Evolutionary conservation across 768 basidiomycete genomes (phyloP).

Genomic region (Saitozyma podzolica): DNA sequence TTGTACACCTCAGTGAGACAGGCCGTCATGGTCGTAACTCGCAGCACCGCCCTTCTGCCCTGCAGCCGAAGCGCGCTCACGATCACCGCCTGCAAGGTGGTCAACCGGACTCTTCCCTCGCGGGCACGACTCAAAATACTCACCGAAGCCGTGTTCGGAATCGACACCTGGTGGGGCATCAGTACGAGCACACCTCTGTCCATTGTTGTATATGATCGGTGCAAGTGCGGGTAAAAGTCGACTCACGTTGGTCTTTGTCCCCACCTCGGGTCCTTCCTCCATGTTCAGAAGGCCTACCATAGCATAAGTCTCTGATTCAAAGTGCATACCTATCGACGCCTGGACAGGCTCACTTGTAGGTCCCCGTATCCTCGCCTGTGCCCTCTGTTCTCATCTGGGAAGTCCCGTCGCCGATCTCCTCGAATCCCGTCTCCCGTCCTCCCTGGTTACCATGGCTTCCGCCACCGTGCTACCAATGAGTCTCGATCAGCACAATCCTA

Average conservation of each 20-base stretch:
- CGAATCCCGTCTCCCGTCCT: conserved; percentile 24
- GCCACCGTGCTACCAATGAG: conserved; percentile 35
- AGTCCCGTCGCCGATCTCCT: conserved; percentile 44
- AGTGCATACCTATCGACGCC: not conserved
- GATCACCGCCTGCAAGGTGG: conserved; percentile 39
- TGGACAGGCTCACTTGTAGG: conserved; percentile 37
- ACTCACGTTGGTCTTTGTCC: conserved; percentile 30
- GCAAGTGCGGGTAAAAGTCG: not conserved
- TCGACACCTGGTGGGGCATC: conserved; percentile 17
- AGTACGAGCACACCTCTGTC: not conserved
- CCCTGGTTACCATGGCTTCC: conserved; percentile 43
- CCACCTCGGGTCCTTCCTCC: conserved; percentile 37
- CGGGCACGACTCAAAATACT: not conserved
- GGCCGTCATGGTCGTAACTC: conserved; percentile 48
- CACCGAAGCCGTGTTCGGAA: conserved; percentile 40
- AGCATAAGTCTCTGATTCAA: not conserved
- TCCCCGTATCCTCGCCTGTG: conserved; percentile 39
- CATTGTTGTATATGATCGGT: not conserved
- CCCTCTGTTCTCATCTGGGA: conserved; percentile 44
- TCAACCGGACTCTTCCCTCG: not conserved
- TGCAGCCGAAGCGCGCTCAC: conserved; percentile 36
- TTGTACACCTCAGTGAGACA: conserved; percentile 39
- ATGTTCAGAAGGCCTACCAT: conserved; percentile 37
- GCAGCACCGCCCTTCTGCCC: conserved; percentile 48
- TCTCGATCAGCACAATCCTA: not conserved